Evolutionary conservation across 2,329 filamentous ascomycete species (phyloP), one percentile per base, ranked within the genome.

Genomic region (Ceratocystis cubensis): DNA sequence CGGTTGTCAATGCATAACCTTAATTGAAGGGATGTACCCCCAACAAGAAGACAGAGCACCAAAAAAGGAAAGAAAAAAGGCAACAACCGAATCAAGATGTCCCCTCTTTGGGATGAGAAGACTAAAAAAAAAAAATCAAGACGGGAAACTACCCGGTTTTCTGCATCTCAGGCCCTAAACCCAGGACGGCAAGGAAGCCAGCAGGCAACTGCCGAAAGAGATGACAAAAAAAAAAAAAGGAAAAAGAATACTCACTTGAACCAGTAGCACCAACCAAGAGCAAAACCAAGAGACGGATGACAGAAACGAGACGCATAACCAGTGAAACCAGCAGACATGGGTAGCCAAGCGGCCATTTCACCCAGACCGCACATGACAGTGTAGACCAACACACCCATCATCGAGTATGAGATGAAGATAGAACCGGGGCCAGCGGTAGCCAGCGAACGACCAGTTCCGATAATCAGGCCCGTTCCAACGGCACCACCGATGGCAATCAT

Each of bases 291-390:
- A 68, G 88, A 88, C 65, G 88, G 88, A 71, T 94, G 88, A 72
- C 85, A 88, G 77, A 91, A 94, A 61, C 89, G 82, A 68, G 85
- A 82, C 28, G 89, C 88, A 73, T 92, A 94, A 72, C 88, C 88
- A 69, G 88, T 88, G 75, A 94, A 95, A 71, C 89, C 89, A 73
- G 87, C 84, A 65, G 84, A 83, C 71, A 91, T 80, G 63, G 89
- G 89, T 44, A 94, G 75, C 88, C 88, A 94, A 64, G 89, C 83
- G 7, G 89, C 88, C 88, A 94, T 94, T 75, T 93, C 89, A 69
- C 89, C 89, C 3, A 94, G 83, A 66, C 84, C 86, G 67, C 85
- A 86, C 88, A 94, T 91, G 71, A 94, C 89, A 53, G 91, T 77
- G 75, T 86, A 94, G 70, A 93, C 89, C 68, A 94, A 76, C 61